Conservation (phyloP, 2,329 filamentous ascomycete species). For the Lomentospora prolificans region DNA sequence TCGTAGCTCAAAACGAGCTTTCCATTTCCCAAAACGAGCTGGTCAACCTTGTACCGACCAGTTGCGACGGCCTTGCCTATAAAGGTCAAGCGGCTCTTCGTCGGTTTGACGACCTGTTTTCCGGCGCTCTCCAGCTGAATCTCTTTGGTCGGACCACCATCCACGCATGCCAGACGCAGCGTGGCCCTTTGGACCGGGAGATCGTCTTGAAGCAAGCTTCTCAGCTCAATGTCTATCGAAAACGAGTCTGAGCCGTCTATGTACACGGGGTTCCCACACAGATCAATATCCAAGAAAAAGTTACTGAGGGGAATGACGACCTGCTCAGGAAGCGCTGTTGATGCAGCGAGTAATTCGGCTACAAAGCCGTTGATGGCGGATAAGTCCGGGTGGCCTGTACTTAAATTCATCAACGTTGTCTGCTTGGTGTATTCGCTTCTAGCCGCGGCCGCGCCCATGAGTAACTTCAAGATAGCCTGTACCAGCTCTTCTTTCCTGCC, state of each 20-base stretch:
- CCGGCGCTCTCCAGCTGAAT: constrained; percentile 47
- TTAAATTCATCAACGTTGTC: constrained; percentile 16
- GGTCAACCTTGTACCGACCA: constrained; percentile 67
- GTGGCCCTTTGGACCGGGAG: constrained; percentile 56
- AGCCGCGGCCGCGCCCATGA: constrained; percentile 54
- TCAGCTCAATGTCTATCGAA: constrained; percentile 55
- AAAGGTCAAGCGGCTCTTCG: constrained; percentile 31
- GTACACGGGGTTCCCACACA: constrained; percentile 62
- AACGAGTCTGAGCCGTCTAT: constrained; percentile 66
- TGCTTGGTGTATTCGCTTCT: constrained; percentile 39
- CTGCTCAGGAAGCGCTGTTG: constrained; percentile 40
- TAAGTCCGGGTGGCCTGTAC: constrained; percentile 15
- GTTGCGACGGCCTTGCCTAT: constrained; percentile 45
- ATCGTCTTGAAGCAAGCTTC: constrained; percentile 62
- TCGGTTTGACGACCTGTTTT: constrained; percentile 33
- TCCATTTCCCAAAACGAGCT: constrained; percentile 53
- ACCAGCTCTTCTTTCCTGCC: constrained; percentile 71
- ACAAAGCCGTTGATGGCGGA: constrained; percentile 38
- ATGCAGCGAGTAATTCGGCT: constrained; percentile 34
- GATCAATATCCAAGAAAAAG: constrained; percentile 61
- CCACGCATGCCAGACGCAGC: constrained; percentile 50
- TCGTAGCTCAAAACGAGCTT: constrained; percentile 60
- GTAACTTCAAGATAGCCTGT: constrained; percentile 61
- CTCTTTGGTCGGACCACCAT: constrained; percentile 51
- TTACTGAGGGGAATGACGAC: constrained; percentile 58